Conservation (phyloP, 768 basidiomycete species). For the Kwoniella shandongensis region DNA sequence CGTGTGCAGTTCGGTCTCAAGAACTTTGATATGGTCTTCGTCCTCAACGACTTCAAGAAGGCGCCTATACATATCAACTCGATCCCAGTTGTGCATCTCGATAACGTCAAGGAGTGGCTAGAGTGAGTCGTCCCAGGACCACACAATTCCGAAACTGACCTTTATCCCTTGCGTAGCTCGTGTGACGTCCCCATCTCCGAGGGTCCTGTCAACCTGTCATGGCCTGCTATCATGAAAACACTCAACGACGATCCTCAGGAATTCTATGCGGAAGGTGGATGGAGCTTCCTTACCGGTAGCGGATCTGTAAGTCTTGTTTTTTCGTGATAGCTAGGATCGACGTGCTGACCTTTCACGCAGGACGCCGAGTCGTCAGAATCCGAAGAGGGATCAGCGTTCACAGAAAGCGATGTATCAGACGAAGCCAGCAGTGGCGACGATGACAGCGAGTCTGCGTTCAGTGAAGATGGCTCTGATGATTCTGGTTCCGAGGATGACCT, state of each 20-base stretch:
- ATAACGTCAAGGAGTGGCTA: constrained; percentile 98
- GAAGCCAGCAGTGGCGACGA: constrained; percentile 55
- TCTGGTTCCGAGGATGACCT: constrained; percentile 44
- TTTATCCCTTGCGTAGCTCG: constrained; percentile 77
- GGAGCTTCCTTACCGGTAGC: constrained; percentile 76
- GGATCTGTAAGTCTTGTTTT: constrained; percentile 62
- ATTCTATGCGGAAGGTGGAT: constrained; percentile 96
- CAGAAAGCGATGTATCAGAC: constrained; percentile 35
- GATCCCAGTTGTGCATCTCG: constrained; percentile 82
- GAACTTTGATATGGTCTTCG: constrained; percentile 95
- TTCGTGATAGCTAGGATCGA: neutral
- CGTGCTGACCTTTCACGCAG: constrained; percentile 28
- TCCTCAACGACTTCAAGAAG: constrained; percentile 94
- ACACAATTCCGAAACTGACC: constrained; percentile 66
- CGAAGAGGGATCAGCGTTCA: constrained; percentile 43
- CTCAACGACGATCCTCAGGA: constrained; percentile 93
- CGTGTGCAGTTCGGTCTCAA: constrained; percentile 93
- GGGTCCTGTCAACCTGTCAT: constrained; percentile 94
- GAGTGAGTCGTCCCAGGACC: constrained; percentile 64
- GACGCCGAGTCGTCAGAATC: constrained; percentile 51
- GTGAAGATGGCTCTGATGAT: constrained; percentile 36
- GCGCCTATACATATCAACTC: constrained; percentile 93
- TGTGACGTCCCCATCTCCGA: constrained; percentile 95
- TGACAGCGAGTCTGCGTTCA: constrained; percentile 24
- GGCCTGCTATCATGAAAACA: constrained; percentile 98